A percentile compares a stretch with the other conserved stretches of the same genome.
Evolutionary conservation across 805 yeast species (phyloP).

Genomic region (Suhomyces tanzawaensis): DNA sequence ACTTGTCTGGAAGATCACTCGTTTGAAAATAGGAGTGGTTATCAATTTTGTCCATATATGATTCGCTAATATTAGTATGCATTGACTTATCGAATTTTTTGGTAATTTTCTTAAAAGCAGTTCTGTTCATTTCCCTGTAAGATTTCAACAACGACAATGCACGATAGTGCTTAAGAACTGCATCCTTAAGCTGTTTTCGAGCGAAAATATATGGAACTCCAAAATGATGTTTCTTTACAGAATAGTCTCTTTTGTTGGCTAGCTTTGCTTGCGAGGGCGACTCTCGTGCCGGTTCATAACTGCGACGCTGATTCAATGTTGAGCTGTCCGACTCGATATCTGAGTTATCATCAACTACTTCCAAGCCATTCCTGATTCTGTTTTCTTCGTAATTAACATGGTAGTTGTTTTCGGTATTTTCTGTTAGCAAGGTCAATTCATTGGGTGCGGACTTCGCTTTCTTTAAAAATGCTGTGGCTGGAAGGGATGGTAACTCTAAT

Average conservation of each 20-base stretch:
- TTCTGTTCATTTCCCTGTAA: slow-evolving; percentile 73
- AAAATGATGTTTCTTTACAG: slow-evolving; percentile 28
- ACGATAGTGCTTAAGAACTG: slow-evolving; percentile 70
- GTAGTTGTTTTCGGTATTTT: slow-evolving; percentile 5
- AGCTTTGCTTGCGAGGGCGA: slow-evolving; percentile 20
- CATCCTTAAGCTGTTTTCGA: slow-evolving; percentile 62
- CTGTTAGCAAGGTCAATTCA: slow-evolving; percentile 10
- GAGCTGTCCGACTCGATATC: slow-evolving; percentile 3
- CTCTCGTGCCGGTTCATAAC: slow-evolving; percentile 8
- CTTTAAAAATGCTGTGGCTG: slow-evolving; percentile 32
- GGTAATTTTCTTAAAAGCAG: slow-evolving; percentile 84
- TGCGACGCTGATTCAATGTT: neutral
- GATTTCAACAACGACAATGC: slow-evolving; percentile 67
- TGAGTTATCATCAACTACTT: slow-evolving; percentile 6
- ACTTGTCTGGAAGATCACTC: slow-evolving; percentile 64
- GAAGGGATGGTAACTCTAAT: slow-evolving; percentile 42
- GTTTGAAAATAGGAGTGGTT: slow-evolving; percentile 51
- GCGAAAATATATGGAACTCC: slow-evolving; percentile 63
- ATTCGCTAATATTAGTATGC: slow-evolving; percentile 38
- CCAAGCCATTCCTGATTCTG: slow-evolving; percentile 35
- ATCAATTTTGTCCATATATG: slow-evolving; percentile 59
- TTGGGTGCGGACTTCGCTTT: slow-evolving; percentile 11
- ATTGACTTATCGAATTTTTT: slow-evolving; percentile 87
- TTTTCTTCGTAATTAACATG: slow-evolving; percentile 38
- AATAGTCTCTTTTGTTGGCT: slow-evolving; percentile 49